Percentiles rank a stretch among this genome's conserved stretches.
These are phyloP conservation scores for Pleurotus citrinopileatus DNA, from an alignment of 768 basidiomycete genomes.

Conservation along the genomic window DNA sequence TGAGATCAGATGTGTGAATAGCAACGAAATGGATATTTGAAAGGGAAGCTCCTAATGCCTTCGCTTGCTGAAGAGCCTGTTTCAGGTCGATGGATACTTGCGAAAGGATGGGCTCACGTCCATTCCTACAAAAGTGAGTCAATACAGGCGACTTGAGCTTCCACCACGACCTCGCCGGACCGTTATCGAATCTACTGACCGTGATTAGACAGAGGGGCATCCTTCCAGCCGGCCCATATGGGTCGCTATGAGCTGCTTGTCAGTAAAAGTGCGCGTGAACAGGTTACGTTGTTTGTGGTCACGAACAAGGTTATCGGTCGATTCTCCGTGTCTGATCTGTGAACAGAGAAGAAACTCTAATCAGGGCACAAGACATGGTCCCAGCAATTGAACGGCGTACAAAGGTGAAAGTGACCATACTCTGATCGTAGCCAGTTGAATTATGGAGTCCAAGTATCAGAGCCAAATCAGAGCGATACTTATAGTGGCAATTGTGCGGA, in stretches of 20 bases:
- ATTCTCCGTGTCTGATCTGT: constrained; percentile 76
- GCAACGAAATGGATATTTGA: constrained; percentile 43
- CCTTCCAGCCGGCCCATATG: constrained; percentile 76
- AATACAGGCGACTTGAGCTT: neutral
- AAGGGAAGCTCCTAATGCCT: constrained; percentile 56
- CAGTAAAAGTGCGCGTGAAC: neutral
- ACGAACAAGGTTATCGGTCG: constrained; percentile 69
- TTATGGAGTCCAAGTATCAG: neutral
- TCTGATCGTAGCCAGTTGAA: too few relatives aligned
- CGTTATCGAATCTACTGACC: constrained; percentile 37
- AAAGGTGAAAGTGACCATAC: constrained; percentile 41
- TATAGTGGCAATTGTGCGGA: constrained; percentile 2
- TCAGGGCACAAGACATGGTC: neutral
- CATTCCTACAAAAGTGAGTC: constrained; percentile 39
- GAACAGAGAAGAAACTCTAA: neutral
- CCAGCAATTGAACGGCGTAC: constrained; percentile 22
- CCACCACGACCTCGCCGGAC: too few relatives aligned
- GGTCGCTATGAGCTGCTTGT: constrained; percentile 18
- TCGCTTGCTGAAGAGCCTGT: constrained; percentile 50
- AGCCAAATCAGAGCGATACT: neutral
- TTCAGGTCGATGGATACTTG: neutral
- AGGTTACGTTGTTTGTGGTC: neutral
- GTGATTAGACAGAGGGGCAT: constrained; percentile 72
- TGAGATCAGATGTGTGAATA: constrained; percentile 66
- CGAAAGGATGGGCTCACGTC: too few relatives aligned